These are phyloP conservation scores for Wallacemonas sp. DNA, from an alignment of 208 protist species.

Conservation along the genomic window DNA sequence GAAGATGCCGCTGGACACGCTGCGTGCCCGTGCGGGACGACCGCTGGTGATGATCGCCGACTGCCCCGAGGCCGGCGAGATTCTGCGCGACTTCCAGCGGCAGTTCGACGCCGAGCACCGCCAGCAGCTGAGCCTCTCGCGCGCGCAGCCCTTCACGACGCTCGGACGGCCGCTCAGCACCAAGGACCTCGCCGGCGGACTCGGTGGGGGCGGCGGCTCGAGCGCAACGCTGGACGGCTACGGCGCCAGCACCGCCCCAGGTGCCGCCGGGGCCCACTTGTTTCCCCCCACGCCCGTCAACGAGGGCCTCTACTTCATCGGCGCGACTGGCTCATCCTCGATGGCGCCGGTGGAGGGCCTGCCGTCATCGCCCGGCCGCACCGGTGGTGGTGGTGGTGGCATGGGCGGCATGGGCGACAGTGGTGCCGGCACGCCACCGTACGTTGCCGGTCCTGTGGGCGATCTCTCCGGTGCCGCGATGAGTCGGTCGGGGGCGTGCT, in stretches of 20 bases:
- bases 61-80: slow-evolving; percentile 68
- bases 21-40: slow-evolving; percentile 60
- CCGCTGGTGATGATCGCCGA: slow-evolving; percentile 87
- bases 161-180: slow-evolving; percentile 26
- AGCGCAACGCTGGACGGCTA: slow-evolving; percentile 17
- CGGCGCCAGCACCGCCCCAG: slow-evolving; percentile 1
- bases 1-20: slow-evolving; percentile 57
- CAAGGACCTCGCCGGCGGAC: slow-evolving; percentile 20
- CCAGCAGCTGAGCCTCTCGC: slow-evolving; percentile 47
- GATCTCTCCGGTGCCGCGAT: no score
- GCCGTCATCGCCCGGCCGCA: background rate
- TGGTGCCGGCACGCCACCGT: no score
- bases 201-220: slow-evolving; percentile 16
- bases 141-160: slow-evolving; percentile 42
- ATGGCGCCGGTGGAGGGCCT: slow-evolving; percentile 5
- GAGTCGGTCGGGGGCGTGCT: slow-evolving; percentile 1
- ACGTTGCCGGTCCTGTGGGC: no score
- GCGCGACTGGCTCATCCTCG: slow-evolving; percentile 44
- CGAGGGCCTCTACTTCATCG: slow-evolving; percentile 88
- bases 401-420: background rate
- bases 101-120: slow-evolving; percentile 65
- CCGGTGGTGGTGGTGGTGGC: slow-evolving; percentile 4
- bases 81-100: slow-evolving; percentile 64
- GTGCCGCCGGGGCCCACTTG: slow-evolving; percentile 5
- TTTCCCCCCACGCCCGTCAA: slow-evolving; percentile 20